Conservation (phyloP, 331 rosid species). For the Dryas integrifolia region DNA sequence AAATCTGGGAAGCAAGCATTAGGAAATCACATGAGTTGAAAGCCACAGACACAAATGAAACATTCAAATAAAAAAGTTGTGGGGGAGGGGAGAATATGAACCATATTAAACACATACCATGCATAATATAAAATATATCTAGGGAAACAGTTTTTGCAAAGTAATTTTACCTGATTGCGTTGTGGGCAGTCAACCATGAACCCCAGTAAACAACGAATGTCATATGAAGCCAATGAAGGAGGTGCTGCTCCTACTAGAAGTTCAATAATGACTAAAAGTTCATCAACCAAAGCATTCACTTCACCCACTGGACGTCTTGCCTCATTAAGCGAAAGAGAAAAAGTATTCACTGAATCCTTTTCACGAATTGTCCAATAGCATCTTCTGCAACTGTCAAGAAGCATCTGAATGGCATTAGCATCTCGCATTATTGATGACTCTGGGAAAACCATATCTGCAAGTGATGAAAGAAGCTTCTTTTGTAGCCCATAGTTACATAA, state of each 20-base stretch:
- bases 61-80: background rate
- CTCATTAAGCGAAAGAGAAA: conserved; percentile 60
- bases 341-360: conserved; percentile 74
- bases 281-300: conserved; percentile 96
- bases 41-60: background rate
- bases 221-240: conserved; percentile 65
- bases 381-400: conserved; percentile 93
- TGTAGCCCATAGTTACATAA: conserved; percentile 94
- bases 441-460: conserved; percentile 97
- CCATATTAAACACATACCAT: conserved; percentile 6
- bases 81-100: background rate
- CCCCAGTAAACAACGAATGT: conserved; percentile 80
- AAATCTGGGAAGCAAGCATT: background rate
- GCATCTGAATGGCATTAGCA: conserved; percentile 97
- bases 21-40: background rate
- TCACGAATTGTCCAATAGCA: conserved; percentile 91
- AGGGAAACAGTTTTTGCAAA: conserved; percentile 2
- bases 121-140: background rate
- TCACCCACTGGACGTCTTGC: conserved; percentile 79
- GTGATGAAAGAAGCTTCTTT: conserved; percentile 96
- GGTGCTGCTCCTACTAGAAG: conserved; percentile 88
- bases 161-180: conserved; percentile 74
- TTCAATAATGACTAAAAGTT: conserved; percentile 87
- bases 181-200: conserved; percentile 93
- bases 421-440: conserved; percentile 86